Evolutionary conservation across 768 basidiomycete species (phyloP).

Genomic region (Phylloporus sp.): DNA sequence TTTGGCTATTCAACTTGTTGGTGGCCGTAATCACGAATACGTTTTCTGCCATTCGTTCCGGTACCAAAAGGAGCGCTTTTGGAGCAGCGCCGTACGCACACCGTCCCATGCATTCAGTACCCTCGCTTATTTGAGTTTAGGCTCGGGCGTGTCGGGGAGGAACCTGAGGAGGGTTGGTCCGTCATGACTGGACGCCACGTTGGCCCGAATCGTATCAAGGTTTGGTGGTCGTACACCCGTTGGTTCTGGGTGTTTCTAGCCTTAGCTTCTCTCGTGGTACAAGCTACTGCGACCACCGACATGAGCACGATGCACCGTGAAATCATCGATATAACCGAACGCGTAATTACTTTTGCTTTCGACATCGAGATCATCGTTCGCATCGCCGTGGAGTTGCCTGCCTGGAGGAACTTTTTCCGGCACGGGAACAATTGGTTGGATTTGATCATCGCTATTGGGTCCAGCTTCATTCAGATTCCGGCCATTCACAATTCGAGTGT

Average conservation of each 20-base stretch:
- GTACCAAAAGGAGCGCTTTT: slow-evolving; percentile 89
- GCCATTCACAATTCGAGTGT: slow-evolving; percentile 54
- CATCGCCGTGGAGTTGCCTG: slow-evolving; percentile 63
- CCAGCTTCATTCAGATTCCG: slow-evolving; percentile 82
- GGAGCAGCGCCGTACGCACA: slow-evolving; percentile 50
- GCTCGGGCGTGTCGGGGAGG: slow-evolving; percentile 41
- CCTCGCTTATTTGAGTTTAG: slow-evolving; percentile 21
- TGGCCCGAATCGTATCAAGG: slow-evolving; percentile 46
- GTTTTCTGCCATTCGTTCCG: slow-evolving; percentile 79
- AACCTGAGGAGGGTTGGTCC: slow-evolving; percentile 62
- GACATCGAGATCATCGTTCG: slow-evolving; percentile 84
- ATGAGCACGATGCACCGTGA: slow-evolving; percentile 41
- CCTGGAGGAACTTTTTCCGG: slow-evolving; percentile 76
- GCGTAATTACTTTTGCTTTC: slow-evolving; percentile 76
- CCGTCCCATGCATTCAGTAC: neutral
- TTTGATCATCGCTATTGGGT: slow-evolving; percentile 64
- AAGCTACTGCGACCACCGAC: slow-evolving; percentile 60
- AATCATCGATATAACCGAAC: slow-evolving; percentile 60
- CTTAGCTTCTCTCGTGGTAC: slow-evolving; percentile 62
- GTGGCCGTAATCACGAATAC: slow-evolving; percentile 96
- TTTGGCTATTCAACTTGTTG: slow-evolving; percentile 90
- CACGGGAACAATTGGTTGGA: slow-evolving; percentile 67
- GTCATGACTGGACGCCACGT: slow-evolving; percentile 41
- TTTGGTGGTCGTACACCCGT: slow-evolving; percentile 51
- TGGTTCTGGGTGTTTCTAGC: slow-evolving; percentile 78